Conservation (phyloP, 768 basidiomycete species). For the Lentinula raphanica region DNA sequence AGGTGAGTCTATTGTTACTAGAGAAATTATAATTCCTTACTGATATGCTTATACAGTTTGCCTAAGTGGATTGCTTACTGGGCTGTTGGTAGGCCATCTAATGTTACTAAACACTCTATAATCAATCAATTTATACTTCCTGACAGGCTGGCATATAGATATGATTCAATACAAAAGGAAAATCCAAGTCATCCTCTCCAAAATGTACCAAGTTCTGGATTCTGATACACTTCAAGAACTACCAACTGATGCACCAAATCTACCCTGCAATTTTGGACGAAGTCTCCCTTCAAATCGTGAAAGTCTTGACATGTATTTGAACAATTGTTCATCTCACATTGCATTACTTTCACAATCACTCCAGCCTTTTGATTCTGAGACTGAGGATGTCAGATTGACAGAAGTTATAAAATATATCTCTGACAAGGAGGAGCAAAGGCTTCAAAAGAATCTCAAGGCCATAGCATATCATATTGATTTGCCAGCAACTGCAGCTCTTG, state of each 20-base stretch:
- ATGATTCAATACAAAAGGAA: conserved; percentile 16
- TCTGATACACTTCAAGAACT: conserved; percentile 6
- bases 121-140: not conserved
- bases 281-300: conserved; percentile 8
- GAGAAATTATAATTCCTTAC: no score
- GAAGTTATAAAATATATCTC: conserved; percentile 20
- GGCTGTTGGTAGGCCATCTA: conserved; percentile 14
- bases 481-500: conserved; percentile 21
- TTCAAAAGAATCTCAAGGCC: conserved; percentile 21
- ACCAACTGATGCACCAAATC: conserved; percentile 3
- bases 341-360: conserved; percentile 14
- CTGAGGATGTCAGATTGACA: conserved; percentile 7
- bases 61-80: conserved; percentile 25
- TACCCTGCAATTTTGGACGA: no score
- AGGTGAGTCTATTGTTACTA: no score
- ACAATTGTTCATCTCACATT: conserved; percentile 5
- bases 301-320: conserved; percentile 11
- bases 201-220: not conserved
- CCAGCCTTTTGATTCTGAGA: not conserved
- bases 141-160: conserved; percentile 15
- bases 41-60: no score
- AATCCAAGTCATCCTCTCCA: conserved; percentile 12
- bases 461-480: conserved; percentile 27
- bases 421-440: conserved; percentile 18
- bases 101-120: not conserved